Evolutionary conservation across 495 filamentous ascomycete species (phyloP), one percentile per base, ranked within the genome.

Genomic region (Cercophora sp.): DNA sequence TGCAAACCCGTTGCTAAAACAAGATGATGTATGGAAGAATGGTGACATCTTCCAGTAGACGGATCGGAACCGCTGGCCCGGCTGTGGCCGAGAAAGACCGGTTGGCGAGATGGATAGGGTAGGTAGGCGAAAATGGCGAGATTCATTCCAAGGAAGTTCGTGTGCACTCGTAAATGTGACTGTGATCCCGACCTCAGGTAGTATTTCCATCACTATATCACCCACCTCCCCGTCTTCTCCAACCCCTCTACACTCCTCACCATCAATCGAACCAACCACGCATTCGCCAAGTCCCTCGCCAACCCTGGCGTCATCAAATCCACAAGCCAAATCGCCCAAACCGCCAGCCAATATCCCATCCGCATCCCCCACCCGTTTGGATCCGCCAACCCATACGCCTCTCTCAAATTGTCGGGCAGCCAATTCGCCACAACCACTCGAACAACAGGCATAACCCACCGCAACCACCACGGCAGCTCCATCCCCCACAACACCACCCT

Each of bases 351-450:
- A 48, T 58, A 54, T 4, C 16, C 37, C 40, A 41, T 5, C 56
- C 39, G 55, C 40, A 51, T 45, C 11, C 34, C 31, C 42, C 56
- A 59, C 10, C 34, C 37, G 2, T 9, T 37, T 11, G 45, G 50
- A 22, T 49, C 41, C 23, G 34, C 26, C 35, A 55, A 32, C 6
- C 49, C 59, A 48, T 42, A 54, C 8, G 24, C 59, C 45, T 29
- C 27, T 32, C 41, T 37, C 8, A 48, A 23, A 22, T 37, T 10
- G 9, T 40, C 6, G 15, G 59, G 45, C 39, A 52, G 25, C 46
- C 51, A 59, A 37, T 18, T 25, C 8, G 46, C 52, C 50, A 54
- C 37, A 29, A 57, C 29, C n/a, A 59, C 43, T 42, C 53, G 54
- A 25, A 51, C 47, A 3, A 42, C 43, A 20, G 41, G 50, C 34